Evolutionary conservation across 139 green algal species (phyloP).

Genomic region (Diplosphaera chodatii): DNA sequence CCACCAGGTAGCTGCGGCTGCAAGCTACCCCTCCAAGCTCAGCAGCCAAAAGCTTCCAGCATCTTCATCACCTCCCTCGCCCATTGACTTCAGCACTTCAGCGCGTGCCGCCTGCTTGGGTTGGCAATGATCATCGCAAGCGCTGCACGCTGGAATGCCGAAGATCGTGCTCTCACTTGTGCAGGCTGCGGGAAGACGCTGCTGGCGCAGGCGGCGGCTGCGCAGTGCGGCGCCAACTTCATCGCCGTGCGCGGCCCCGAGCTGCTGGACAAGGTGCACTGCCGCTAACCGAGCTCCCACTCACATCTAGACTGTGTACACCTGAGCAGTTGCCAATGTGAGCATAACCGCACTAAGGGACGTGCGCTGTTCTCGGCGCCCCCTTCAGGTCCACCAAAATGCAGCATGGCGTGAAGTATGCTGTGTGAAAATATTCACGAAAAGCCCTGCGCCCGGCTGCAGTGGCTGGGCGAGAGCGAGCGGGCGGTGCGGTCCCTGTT

Average conservation of each 20-base stretch:
- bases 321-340: too few species aligned
- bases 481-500: constrained; percentile 35
- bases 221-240: constrained; percentile 36
- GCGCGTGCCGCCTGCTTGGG: too few species aligned
- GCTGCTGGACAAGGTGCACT: constrained; percentile 37
- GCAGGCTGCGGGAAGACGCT: constrained; percentile 54
- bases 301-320: too few species aligned
- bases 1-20: background rate
- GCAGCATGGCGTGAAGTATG: too few species aligned
- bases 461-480: constrained; percentile 45
- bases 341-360: too few species aligned
- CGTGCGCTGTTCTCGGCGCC: too few species aligned
- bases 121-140: background rate
- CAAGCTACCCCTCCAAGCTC: background rate
- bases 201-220: constrained; percentile 50
- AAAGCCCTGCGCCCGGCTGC: too few species aligned
- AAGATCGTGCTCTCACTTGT: background rate
- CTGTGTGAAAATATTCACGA: too few species aligned
- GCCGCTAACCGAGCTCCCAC: too few species aligned
- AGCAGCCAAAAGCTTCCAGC: background rate
- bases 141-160: too few species aligned
- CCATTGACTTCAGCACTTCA: background rate
- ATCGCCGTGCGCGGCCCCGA: constrained; percentile 36
- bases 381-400: too few species aligned
- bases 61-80: background rate